phyloP scores from a whole-genome alignment of 352 stramenopile genomes.

The Globisporangium carolinianum region DNA sequence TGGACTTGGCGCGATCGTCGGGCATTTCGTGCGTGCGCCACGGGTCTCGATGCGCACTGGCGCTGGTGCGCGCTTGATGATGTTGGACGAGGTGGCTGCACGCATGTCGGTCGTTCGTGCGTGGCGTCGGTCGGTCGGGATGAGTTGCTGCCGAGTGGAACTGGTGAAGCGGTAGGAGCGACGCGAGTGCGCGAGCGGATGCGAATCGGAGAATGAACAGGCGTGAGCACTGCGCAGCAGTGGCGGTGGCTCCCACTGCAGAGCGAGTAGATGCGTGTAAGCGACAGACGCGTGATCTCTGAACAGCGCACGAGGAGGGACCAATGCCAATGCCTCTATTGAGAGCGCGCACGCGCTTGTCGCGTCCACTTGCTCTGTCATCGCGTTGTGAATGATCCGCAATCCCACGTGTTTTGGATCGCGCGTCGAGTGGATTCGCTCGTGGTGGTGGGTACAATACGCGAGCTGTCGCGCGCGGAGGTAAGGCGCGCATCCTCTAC shows the following conservation, averaged over 20 bases:
- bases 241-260: neutral
- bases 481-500: neutral
- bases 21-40: neutral
- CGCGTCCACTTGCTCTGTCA: too few relatives aligned
- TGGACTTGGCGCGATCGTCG: neutral
- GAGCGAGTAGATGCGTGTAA: neutral
- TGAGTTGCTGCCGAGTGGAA: neutral
- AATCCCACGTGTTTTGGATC: too few relatives aligned
- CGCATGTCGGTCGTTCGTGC: neutral
- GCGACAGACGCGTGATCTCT: too few relatives aligned
- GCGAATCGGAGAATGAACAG: slow-evolving; percentile 30
- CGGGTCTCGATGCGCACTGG: neutral
- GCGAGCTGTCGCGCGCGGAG: neutral
- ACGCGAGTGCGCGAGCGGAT: slow-evolving; percentile 8
- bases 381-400: too few relatives aligned
- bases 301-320: too few relatives aligned
- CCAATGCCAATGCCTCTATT: too few relatives aligned
- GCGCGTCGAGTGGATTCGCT: too few relatives aligned
- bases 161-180: neutral
- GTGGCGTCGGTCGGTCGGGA: neutral
- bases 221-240: too few relatives aligned
- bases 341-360: too few relatives aligned
- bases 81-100: neutral
- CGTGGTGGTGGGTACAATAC: too few relatives aligned
- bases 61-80: neutral